Base-by-base conservation (phyloP, 2,329 filamentous ascomycete species). In the Fusarium pseudonygamai region DNA sequence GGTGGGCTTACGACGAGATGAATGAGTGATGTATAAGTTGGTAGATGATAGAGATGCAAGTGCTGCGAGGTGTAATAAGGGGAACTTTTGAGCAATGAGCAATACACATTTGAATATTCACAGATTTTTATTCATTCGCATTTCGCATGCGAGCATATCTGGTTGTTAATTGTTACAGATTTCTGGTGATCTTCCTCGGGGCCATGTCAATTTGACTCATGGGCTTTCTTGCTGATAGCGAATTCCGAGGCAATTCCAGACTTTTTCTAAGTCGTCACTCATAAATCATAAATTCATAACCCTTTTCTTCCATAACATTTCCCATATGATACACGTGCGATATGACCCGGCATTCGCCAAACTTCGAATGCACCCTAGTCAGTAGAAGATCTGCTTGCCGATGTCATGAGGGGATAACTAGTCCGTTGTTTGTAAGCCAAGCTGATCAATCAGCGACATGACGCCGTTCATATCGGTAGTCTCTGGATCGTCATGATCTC, bases 361-460 rank as follows among this genome's bases (percentile, higher is more conserved):
- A 12, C 6, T n/a, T 4, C 15, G 7, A 5, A 30, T 7, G 20
- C 30, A n/a, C 9, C 28, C 15, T 8, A 37, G 14, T 37, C 63
- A 74, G 58, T 74, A 74, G 49, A 53, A 79, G 43, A 75, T 60
- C 43, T 65, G 67, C 24, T 57, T 71, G 75, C 80, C 80, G 40
- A 78, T 77, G n/a, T 72, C 74, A 22, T 76, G 72, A 57, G 77
- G 75, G 32, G 78, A 77, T 65, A 68, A 76, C 79, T 77, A 81
- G 67, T 78, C 76, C 67, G 67, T 67, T 36, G 59, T 60, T 14
- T 72, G 63, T 16, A 73, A 68, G 28, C 75, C 68, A 36, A 81
- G 75, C 34, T 64, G 50, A 49, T 68, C 43, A 36, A 80, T 77
- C 56, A 68, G 42, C 20, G 36, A 65, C 49, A 66, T 68, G 24